Conservation (phyloP, 1,284 basidiomycete species). For the Lignosus rhinocerotis region DNA sequence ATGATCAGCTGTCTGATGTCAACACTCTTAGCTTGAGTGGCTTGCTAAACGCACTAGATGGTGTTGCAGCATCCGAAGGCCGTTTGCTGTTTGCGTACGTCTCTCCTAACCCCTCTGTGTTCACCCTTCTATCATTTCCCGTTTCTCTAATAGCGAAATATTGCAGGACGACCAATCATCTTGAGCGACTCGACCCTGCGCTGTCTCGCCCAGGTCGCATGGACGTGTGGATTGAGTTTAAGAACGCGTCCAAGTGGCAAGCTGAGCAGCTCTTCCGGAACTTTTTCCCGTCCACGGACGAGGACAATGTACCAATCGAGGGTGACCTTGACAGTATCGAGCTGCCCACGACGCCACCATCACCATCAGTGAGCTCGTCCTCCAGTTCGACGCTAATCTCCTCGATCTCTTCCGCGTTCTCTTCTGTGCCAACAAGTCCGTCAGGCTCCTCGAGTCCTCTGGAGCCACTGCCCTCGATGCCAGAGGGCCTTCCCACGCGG, state of each 20-base stretch:
- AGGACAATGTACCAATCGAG: constrained; percentile 40
- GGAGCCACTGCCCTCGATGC: constrained; percentile 31
- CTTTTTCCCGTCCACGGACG: constrained; percentile 79
- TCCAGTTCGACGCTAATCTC: constrained; percentile 34
- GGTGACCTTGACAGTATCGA: constrained; percentile 53
- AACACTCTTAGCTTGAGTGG: constrained; percentile 82
- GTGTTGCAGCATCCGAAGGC: constrained; percentile 84
- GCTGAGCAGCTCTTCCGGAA: constrained; percentile 81
- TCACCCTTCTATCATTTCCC: neutral
- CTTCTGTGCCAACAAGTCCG: constrained; percentile 28
- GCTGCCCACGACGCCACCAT: constrained; percentile 40
- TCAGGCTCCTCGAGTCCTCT: constrained; percentile 27
- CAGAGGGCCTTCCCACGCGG: constrained; percentile 20
- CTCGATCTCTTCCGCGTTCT: constrained; percentile 30
- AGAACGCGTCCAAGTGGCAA: constrained; percentile 79
- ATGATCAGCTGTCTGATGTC: constrained; percentile 68
- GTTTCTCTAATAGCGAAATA: constrained; percentile 2
- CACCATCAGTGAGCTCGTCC: constrained; percentile 33
- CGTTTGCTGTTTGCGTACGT: constrained; percentile 80
- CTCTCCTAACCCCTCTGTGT: too few species aligned
- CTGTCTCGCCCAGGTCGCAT: constrained; percentile 84
- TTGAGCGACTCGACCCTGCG: constrained; percentile 82
- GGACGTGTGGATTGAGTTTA: constrained; percentile 90
- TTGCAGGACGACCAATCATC: constrained; percentile 74
- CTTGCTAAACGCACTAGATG: constrained; percentile 81